These are phyloP conservation scores for Scutellaria baicalensis DNA, from an alignment of 257 asterid genomes.

Conservation along the genomic window DNA sequence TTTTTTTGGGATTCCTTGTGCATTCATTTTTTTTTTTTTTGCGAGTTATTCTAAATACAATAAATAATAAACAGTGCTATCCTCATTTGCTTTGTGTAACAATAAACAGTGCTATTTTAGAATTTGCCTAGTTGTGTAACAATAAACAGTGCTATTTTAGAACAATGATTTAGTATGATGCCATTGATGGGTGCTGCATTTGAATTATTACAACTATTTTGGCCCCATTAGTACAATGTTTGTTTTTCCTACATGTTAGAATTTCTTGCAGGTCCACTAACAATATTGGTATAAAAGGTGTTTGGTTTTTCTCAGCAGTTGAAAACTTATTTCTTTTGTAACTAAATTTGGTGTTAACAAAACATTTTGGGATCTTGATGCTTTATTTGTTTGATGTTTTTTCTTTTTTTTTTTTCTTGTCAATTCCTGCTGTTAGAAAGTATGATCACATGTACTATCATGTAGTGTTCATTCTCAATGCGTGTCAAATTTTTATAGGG, in stretches of 20 bases:
- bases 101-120: constrained; percentile 13
- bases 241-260: constrained; percentile 9
- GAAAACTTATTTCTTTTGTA: constrained; percentile 17
- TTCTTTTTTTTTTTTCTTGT: background rate
- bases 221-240: constrained; percentile 7
- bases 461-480: background rate
- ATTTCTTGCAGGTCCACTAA: constrained; percentile 27
- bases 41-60: no score
- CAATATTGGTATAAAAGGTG: constrained; percentile 25
- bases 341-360: constrained; percentile 23
- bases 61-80: no score
- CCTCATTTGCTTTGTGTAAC: background rate
- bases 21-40: no score
- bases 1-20: no score
- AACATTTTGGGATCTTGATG: constrained; percentile 20
- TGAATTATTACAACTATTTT: constrained; percentile 20
- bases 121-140: background rate
- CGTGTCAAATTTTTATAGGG: constrained; percentile 21
- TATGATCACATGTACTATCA: background rate
- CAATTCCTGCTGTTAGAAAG: background rate
- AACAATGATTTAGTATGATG: constrained; percentile 10
- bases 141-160: constrained; percentile 13
- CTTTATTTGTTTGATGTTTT: background rate
- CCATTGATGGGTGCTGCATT: constrained; percentile 22
- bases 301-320: constrained; percentile 20